Evolutionary conservation across 805 yeast species (phyloP).

Genomic region (Helenozyma rhizophorensis): DNA sequence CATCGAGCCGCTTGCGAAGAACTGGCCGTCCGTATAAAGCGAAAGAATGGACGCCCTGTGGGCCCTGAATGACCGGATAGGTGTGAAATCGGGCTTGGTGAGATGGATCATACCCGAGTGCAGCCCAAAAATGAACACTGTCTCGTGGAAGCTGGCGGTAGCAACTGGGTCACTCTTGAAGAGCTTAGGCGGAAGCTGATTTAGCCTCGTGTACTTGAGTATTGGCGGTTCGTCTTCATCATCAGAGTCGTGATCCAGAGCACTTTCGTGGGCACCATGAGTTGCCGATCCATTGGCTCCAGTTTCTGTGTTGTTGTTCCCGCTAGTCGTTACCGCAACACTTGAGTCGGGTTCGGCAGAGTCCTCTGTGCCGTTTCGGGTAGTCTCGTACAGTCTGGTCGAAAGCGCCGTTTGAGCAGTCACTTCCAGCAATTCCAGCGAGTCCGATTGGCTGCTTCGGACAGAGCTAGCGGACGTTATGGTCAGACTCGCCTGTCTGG

Average conservation of each 20-base stretch:
- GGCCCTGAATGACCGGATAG: conserved; percentile 71
- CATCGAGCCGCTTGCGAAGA: conserved; percentile 83
- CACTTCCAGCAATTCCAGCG: too few relatives aligned
- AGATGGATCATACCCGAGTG: conserved; percentile 82
- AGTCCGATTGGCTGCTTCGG: too few relatives aligned
- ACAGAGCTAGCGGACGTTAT: too few relatives aligned
- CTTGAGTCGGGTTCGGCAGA: not conserved
- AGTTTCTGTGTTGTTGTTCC: not conserved
- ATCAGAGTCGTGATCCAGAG: conserved; percentile 6
- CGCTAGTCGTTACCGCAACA: not conserved
- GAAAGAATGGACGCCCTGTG: conserved; percentile 82
- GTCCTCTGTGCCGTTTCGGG: not conserved
- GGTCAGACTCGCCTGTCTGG: too few relatives aligned
- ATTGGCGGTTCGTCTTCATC: conserved; percentile 53
- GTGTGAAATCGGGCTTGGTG: conserved; percentile 52
- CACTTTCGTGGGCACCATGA: not conserved
- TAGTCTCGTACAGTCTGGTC: too few relatives aligned
- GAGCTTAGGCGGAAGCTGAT: conserved; percentile 63
- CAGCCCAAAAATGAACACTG: conserved; percentile 75
- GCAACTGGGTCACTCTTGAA: conserved; percentile 78
- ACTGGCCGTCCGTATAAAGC: conserved; percentile 65
- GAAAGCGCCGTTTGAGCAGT: too few relatives aligned
- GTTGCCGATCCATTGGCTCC: not conserved
- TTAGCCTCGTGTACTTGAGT: conserved; percentile 69
- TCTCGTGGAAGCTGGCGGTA: conserved; percentile 55